These are phyloP conservation scores for Arxiozyma bovina DNA, from an alignment of 1,139 yeast genomes.

Conservation along the genomic window DNA sequence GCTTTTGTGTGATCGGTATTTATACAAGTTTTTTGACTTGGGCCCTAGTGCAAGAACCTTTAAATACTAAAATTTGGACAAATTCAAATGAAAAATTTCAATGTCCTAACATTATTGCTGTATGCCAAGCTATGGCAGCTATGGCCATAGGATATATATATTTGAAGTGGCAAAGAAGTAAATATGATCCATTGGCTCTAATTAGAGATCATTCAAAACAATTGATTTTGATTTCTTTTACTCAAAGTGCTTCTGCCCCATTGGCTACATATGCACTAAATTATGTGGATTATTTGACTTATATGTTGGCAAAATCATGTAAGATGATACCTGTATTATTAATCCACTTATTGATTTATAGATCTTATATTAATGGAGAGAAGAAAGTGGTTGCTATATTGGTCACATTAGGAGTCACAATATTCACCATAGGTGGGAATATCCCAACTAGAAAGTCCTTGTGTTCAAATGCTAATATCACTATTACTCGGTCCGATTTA, in stretches of 20 bases:
- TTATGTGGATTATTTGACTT: constrained; percentile 81
- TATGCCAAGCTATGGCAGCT: constrained; percentile 68
- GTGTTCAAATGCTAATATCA: too few species aligned
- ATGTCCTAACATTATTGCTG: constrained; percentile 68
- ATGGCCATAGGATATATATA: constrained; percentile 58
- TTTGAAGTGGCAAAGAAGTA: constrained; percentile 35
- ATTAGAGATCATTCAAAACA: constrained; percentile 31
- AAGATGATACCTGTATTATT: constrained; percentile 87
- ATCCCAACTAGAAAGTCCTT: constrained; percentile 16
- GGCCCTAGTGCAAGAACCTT: constrained; percentile 86
- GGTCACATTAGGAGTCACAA: constrained; percentile 73
- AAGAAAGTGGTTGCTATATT: constrained; percentile 68
- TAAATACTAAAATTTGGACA: constrained; percentile 72
- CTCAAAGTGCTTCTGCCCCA: constrained; percentile 80
- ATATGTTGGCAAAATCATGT: constrained; percentile 83
- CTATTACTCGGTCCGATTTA: constrained; percentile 12
- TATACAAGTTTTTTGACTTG: constrained; percentile 80
- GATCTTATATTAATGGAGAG: constrained; percentile 61
- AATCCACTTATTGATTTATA: constrained; percentile 66
- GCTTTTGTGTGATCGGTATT: constrained; percentile 61
- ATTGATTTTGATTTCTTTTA: constrained; percentile 57
- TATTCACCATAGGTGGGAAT: constrained; percentile 52
- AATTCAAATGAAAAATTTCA: constrained; percentile 49
- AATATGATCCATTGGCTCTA: constrained; percentile 15
- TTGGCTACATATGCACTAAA: constrained; percentile 63